A percentile compares a stretch with the other conserved stretches of the same genome.
phyloP scores from a whole-genome alignment of 345 rosid species.

The Geranium rotundifolium region DNA sequence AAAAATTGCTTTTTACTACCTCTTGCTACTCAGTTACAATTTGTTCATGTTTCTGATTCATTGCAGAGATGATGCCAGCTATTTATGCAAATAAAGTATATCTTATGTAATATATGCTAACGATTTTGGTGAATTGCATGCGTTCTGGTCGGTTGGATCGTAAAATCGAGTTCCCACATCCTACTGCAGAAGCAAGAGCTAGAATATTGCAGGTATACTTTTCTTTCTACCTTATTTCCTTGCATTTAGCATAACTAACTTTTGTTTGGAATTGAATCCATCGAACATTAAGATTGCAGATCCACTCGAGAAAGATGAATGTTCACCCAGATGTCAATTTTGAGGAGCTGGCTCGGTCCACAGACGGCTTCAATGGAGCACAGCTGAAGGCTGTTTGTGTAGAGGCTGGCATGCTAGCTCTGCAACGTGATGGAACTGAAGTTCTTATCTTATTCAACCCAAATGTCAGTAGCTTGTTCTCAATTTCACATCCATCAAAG shows the following conservation, averaged over 20 bases:
- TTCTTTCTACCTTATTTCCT: neutral
- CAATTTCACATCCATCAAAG: neutral
- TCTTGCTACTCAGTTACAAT: neutral
- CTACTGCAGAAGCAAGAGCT: conserved; percentile 97
- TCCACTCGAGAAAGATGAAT: conserved; percentile 99
- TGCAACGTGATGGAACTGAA: conserved; percentile 97
- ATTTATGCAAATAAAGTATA: neutral
- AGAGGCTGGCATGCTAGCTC: conserved; percentile 99
- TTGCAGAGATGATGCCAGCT: neutral
- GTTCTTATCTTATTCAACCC: conserved; percentile 14
- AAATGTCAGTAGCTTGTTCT: conserved; percentile 4
- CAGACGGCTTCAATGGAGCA: conserved; percentile 97
- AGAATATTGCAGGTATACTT: conserved; percentile 69
- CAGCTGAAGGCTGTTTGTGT: conserved; percentile 97
- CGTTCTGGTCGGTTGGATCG: conserved; percentile 98
- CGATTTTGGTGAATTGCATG: conserved; percentile 28
- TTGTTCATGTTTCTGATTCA: neutral
- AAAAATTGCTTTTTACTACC: neutral
- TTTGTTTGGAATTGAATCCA: too few relatives aligned
- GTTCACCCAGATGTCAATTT: conserved; percentile 94
- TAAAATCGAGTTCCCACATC: conserved; percentile 97
- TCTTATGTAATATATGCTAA: neutral
- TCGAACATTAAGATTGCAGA: conserved; percentile 25
- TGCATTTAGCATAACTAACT: too few relatives aligned
- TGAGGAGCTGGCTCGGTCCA: conserved; percentile 96